Evolutionary conservation across 495 filamentous ascomycete species (phyloP).

Genomic region (Cudoniella acicularis): DNA sequence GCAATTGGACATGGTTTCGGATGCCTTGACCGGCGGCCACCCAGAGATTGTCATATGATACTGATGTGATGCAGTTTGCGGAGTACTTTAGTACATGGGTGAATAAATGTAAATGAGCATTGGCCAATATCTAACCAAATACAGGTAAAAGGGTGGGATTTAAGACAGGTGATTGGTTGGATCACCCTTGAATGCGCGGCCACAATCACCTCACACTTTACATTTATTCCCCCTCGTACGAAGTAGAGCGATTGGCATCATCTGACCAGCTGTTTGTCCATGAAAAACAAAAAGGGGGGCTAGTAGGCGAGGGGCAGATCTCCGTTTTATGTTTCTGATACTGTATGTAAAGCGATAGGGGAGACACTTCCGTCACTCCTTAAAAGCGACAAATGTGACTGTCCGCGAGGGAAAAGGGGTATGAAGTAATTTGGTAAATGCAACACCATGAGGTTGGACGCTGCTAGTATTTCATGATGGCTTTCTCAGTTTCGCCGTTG

Average conservation of each 20-base stretch:
- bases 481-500: no score
- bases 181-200: not conserved
- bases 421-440: no score
- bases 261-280: no score
- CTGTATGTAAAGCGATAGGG: not conserved
- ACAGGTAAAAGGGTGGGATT: not conserved
- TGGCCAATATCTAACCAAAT: not conserved
- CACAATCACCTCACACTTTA: not conserved
- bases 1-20: no score
- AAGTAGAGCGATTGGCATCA: not conserved
- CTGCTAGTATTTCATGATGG: no score
- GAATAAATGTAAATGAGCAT: not conserved
- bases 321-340: not conserved
- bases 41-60: no score
- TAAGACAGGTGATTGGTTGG: not conserved
- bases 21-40: no score
- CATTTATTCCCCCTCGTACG: not conserved
- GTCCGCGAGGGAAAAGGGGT: no score
- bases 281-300: no score
- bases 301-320: not conserved
- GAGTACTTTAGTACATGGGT: not conserved
- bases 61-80: no score
- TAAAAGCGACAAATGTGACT: no score
- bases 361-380: not conserved
- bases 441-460: no score